Evolutionary conservation across 2,329 filamentous ascomycete species (phyloP), one percentile per base, ranked within the genome.

Genomic region (Colletotrichum abscissum): DNA sequence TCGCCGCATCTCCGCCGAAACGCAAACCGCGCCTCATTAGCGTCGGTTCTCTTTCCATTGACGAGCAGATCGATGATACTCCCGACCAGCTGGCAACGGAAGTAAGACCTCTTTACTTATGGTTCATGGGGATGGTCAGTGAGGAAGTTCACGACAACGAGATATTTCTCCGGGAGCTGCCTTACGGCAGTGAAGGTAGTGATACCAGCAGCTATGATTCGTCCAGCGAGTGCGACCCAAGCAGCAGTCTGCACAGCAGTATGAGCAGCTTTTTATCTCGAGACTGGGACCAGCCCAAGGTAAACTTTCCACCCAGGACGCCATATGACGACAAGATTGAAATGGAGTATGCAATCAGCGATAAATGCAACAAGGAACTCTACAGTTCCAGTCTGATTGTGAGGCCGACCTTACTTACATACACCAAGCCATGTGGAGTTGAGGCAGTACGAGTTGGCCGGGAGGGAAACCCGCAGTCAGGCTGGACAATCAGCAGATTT

Each of bases 331-430:
- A 65, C 63, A 56, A 57, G 35, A 26, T 12, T 4, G 33, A 24
- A 22, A 57, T 57, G 63, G 63, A 65, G 30, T 16, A 24, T 22
- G 5, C 30, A 16, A 46, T 57, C 14, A 28, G 30, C 6, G 14
- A 46, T 8, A 16, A 57, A 2, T 33, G 24, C 30, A 57, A 19
- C 33, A 56, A 12, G n/a, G 54, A 56, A 28, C 54, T 56, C 22
- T 65, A 55, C 33, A 56, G 52, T 54, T 65, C 63, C 38, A 55
- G 52, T 11, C 52, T 65, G 19, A 22, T 67, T 19, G 65, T 67
- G 6, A 35, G 65, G 11, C 65, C 65, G 3, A 67, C 38, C 6
- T 46, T 67, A 9, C 55, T 67, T 28, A 62, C 65, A 3, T 55
- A 67, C 28, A 8, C n/a, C 16, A 38, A 33, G 22, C 57, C 55